Evolutionary conservation across 2,329 filamentous ascomycete genomes (phyloP).

Genomic region (Microcyclosporella mali): DNA sequence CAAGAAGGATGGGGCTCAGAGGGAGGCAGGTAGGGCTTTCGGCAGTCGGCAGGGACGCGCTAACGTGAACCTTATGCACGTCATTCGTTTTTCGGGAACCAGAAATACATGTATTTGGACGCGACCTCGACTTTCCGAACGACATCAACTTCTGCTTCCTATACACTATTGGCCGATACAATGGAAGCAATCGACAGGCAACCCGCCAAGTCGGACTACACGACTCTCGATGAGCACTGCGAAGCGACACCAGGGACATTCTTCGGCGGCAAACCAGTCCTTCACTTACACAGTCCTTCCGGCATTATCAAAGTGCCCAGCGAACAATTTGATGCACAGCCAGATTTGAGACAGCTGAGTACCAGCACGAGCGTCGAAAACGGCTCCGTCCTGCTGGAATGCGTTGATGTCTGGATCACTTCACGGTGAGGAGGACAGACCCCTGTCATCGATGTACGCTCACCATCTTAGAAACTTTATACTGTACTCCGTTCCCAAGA

Average conservation of each 20-base stretch:
- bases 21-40: too few species aligned
- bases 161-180: too few species aligned
- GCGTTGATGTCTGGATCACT: constrained; percentile 44
- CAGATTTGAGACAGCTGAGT: constrained; percentile 23
- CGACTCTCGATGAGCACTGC: constrained; percentile 61
- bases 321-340: constrained; percentile 49
- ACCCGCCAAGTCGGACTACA: constrained; percentile 40
- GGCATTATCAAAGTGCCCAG: constrained; percentile 54
- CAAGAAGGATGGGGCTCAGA: too few species aligned
- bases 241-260: constrained; percentile 67
- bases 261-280: constrained; percentile 62
- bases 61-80: too few species aligned
- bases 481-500: constrained; percentile 55
- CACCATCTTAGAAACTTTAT: constrained; percentile 46
- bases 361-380: constrained; percentile 18
- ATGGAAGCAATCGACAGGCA: constrained; percentile 2
- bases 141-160: too few species aligned
- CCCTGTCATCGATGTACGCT: too few species aligned
- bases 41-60: too few species aligned
- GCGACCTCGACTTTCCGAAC: too few species aligned
- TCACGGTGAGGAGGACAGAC: constrained; percentile 32
- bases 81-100: too few species aligned
- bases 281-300: constrained; percentile 55
- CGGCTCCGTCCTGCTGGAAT: constrained; percentile 17
- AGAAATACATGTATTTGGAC: too few species aligned